Evolutionary conservation across 164 flowering plant genomes (phyloP).

Genomic region (Nelumbo lutea): DNA sequence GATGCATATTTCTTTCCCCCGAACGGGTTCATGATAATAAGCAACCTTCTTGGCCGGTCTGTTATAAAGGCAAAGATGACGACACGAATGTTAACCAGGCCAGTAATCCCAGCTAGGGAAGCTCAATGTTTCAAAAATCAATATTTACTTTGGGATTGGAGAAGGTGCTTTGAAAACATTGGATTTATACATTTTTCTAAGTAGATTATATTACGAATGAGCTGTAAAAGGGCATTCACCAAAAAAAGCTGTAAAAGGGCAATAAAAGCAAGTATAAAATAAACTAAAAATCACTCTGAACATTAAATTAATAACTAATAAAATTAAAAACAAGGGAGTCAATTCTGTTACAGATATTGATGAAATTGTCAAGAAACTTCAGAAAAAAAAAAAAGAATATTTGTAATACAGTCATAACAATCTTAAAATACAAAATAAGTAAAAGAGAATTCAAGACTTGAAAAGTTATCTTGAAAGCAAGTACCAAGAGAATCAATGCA

Average conservation of each 20-base stretch:
- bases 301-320: no score
- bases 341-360: background rate
- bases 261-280: no score
- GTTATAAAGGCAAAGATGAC: conserved; percentile 13
- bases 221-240: no score
- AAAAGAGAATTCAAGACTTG: background rate
- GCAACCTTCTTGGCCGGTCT: conserved; percentile 82
- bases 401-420: background rate
- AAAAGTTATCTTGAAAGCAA: background rate
- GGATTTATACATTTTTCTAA: no score
- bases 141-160: no score
- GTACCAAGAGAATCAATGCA: conserved; percentile 61
- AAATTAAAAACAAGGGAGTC: no score
- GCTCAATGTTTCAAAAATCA: no score
- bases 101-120: background rate
- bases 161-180: no score
- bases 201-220: no score
- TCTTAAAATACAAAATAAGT: background rate
- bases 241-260: no score
- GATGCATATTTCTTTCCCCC: conserved; percentile 80
- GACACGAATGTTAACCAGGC: background rate
- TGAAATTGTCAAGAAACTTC: background rate
- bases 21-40: conserved; percentile 77
- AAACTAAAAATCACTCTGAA: no score
- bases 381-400: background rate